Evolutionary conservation across 768 basidiomycete genomes (phyloP).

Genomic region (Rhodotorula graminis): DNA sequence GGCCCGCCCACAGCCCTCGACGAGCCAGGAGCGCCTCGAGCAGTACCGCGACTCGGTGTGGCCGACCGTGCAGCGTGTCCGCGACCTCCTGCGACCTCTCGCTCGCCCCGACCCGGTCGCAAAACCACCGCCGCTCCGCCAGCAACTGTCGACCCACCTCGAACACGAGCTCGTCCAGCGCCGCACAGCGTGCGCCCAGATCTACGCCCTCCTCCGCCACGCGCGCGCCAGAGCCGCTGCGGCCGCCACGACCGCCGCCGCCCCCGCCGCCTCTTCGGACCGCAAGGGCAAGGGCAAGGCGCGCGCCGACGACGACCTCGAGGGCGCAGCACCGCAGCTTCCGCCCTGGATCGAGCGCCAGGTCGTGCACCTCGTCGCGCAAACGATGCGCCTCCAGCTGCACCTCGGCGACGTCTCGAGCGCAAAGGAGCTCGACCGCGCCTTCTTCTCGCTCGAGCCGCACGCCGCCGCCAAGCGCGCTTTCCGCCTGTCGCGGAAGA

Average conservation of each 20-base stretch:
- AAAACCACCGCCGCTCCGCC: not conserved
- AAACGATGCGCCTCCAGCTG: conserved; percentile 32
- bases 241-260: too few relatives aligned
- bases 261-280: not conserved
- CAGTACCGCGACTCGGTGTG: not conserved
- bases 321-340: not conserved
- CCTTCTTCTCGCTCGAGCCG: conserved; percentile 15
- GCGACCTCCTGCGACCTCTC: not conserved
- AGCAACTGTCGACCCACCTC: not conserved
- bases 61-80: not conserved
- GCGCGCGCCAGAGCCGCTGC: too few relatives aligned
- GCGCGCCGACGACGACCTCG: too few relatives aligned
- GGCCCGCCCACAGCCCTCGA: not conserved
- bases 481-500: not conserved
- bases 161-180: conserved; percentile 1
- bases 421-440: conserved; percentile 29
- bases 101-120: not conserved
- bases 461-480: too few relatives aligned
- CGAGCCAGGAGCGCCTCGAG: not conserved
- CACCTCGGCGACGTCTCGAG: not conserved
- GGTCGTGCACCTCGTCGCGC: conserved; percentile 18
- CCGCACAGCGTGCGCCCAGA: not conserved
- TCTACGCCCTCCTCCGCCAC: not conserved
- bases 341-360: not conserved
- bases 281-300: not conserved